These are phyloP conservation scores for Emericellopsis atlantica DNA, from an alignment of 2,329 filamentous ascomycete species.

Conservation along the genomic window DNA sequence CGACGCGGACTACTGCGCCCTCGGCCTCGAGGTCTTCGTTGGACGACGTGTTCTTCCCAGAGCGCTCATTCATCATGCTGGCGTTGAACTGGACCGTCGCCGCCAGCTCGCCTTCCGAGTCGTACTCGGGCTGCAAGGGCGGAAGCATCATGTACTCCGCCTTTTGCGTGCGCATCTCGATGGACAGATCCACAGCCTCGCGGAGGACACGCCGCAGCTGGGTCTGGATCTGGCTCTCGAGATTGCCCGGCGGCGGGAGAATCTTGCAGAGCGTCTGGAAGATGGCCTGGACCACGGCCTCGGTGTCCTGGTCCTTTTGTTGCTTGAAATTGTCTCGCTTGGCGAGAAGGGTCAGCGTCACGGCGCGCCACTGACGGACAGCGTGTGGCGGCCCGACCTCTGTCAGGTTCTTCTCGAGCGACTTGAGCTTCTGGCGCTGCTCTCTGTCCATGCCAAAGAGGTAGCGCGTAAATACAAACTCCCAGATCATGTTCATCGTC, in stretches of 20 bases:
- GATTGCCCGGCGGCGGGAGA: conserved; percentile 71
- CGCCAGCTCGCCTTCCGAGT: conserved; percentile 78
- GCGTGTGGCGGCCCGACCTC: conserved; percentile 80
- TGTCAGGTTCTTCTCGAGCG: conserved; percentile 77
- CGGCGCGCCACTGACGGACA: conserved; percentile 95
- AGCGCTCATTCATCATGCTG: conserved; percentile 86
- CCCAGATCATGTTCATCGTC: conserved; percentile 98
- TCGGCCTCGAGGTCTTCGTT: conserved; percentile 73
- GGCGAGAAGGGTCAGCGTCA: conserved; percentile 80
- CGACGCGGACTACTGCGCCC: conserved; percentile 71
- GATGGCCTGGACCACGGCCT: conserved; percentile 81
- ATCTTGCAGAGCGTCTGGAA: conserved; percentile 74
- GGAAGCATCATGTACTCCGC: conserved; percentile 99
- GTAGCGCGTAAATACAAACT: conserved; percentile 95
- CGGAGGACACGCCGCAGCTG: conserved; percentile 80
- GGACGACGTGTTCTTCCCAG: conserved; percentile 40
- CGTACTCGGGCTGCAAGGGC: conserved; percentile 87
- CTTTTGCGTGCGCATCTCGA: conserved; percentile 95
- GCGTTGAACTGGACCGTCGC: conserved; percentile 88
- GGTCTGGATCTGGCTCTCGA: conserved; percentile 68
- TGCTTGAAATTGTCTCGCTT: conserved; percentile 67
- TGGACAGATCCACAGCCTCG: conserved; percentile 77
- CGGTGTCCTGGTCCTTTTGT: conserved; percentile 80
- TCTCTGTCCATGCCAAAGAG: conserved; percentile 98
- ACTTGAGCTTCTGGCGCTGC: conserved; percentile 94